Conservation (phyloP, 1,284 basidiomycete species). For the Neolentinus lepideus region DNA sequence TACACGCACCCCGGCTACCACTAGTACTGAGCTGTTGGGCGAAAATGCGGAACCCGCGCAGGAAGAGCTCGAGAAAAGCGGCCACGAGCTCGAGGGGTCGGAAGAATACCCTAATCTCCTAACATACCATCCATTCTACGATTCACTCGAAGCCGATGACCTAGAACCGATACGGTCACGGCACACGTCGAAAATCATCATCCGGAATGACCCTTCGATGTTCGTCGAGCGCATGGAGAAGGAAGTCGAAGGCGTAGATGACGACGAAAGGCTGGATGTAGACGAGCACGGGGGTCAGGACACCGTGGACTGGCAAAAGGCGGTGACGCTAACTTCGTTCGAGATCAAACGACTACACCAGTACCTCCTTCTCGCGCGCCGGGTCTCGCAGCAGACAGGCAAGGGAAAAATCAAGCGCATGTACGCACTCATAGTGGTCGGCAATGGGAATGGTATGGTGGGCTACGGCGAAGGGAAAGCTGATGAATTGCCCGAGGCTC, state of each 20-base stretch:
- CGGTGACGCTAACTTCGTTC: background rate
- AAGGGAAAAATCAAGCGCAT: conserved; percentile 77
- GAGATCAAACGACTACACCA: conserved; percentile 37
- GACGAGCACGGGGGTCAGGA: conserved; percentile 11
- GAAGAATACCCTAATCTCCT: conserved; percentile 49
- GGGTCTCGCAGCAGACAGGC: conserved; percentile 76
- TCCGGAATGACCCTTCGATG: conserved; percentile 51
- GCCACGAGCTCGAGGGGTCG: background rate
- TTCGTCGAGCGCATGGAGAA: conserved; percentile 14
- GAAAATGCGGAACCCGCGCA: background rate
- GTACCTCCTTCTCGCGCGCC: conserved; percentile 51
- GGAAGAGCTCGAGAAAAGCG: background rate
- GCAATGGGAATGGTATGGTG: conserved; percentile 83
- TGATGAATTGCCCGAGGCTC: conserved; percentile 49
- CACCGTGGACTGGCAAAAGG: conserved; percentile 11
- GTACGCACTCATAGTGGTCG: conserved; percentile 72
- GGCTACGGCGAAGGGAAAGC: conserved; percentile 89
- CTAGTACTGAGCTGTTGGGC: background rate
- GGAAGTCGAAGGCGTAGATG: conserved; percentile 9
- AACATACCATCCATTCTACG: conserved; percentile 50
- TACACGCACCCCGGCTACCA: background rate
- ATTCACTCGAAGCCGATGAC: conserved; percentile 45
- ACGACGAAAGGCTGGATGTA: conserved; percentile 10
- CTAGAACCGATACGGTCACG: conserved; percentile 45
- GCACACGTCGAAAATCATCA: conserved; percentile 48